Base-by-base conservation (phyloP, 2,329 filamentous ascomycete genomes). In the Metarhizium humberi region DNA sequence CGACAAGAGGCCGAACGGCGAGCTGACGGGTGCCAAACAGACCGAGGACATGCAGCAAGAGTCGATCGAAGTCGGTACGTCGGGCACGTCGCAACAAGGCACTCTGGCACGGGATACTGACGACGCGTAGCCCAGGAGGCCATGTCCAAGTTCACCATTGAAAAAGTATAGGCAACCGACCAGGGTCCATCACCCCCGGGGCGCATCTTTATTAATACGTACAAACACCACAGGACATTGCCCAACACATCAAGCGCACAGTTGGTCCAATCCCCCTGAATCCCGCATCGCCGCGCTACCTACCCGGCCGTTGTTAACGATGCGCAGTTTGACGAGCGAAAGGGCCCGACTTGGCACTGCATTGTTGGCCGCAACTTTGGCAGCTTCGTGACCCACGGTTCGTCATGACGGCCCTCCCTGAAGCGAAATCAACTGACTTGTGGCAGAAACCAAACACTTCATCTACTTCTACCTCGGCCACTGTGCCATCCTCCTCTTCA, bases 401-500 rank as follows among this genome's bases (percentile, higher is more conserved):
- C 58, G 82, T 64, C 29, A 8, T 11, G 36, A 6, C 50, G 2
- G 25, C 18, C 4, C 18, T 18, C 49, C 32, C n/a, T 25, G 2
- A 8, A 8, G 13, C n/a, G 14, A 20, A 5, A 3, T 38, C 18
- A 29, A 54, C 52, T 18, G 14, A 43, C 25, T 0, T 38, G 20
- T 20, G 42, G 42, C 76, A 96, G 94, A 97, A 74, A 97, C 94
- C 32, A 97, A 97, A 78, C 94, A 99, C 75, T 99, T 99, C 78
- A 96, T 99, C 72, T 99, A 99, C 78, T 99, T 99, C 78, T 99
- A 99, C 78, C 87, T 99, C 57, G 94, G 94, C 54, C 94, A 97
- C 79, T 96, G 91, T 73, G 94, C 94, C 57, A 97, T 99, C 69
- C 82, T 99, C 55, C 85, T 99, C 53, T 99, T 97, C 85, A 99